Conservation (phyloP, 768 basidiomycete species). For the Hypholoma sublateritium region DNA sequence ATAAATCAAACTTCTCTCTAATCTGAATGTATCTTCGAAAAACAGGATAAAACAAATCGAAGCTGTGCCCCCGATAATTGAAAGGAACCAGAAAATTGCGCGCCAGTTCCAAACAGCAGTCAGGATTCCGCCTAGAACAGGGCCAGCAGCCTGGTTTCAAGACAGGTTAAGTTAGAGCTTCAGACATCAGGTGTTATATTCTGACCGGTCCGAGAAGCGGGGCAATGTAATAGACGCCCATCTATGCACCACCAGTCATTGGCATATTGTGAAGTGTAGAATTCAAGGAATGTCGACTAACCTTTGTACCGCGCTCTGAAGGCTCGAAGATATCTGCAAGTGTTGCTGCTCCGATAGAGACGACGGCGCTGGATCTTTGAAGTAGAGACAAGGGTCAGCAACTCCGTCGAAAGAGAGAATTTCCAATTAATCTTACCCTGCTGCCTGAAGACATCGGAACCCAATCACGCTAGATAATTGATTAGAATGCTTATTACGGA, state of each 20-base stretch:
- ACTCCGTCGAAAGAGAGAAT: background rate
- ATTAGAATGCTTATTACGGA: background rate
- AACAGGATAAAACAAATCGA: conserved; percentile 59
- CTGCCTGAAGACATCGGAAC: conserved; percentile 66
- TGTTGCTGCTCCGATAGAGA: conserved; percentile 74
- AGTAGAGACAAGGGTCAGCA: background rate
- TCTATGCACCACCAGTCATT: conserved; percentile 27
- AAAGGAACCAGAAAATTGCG: conserved; percentile 81
- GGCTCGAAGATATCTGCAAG: conserved; percentile 80
- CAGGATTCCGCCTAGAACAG: conserved; percentile 68
- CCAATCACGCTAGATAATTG: conserved; percentile 48
- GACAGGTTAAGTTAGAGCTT: background rate
- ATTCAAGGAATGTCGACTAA: conserved; percentile 14
- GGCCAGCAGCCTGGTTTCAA: conserved; percentile 48
- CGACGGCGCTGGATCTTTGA: conserved; percentile 60
- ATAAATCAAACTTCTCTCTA: conserved; percentile 80
- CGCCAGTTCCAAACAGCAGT: conserved; percentile 76
- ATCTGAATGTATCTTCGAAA: conserved; percentile 85
- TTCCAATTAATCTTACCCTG: conserved; percentile 43
- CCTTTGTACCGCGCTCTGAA: conserved; percentile 67
- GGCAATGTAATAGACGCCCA: conserved; percentile 81
- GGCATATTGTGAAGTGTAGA: background rate
- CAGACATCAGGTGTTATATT: conserved; percentile 6
- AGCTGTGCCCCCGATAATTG: conserved; percentile 56
- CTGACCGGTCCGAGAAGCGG: conserved; percentile 70